These are phyloP conservation scores for Malassezia sympodialis DNA, from an alignment of 1,284 basidiomycete species.

Conservation along the genomic window DNA sequence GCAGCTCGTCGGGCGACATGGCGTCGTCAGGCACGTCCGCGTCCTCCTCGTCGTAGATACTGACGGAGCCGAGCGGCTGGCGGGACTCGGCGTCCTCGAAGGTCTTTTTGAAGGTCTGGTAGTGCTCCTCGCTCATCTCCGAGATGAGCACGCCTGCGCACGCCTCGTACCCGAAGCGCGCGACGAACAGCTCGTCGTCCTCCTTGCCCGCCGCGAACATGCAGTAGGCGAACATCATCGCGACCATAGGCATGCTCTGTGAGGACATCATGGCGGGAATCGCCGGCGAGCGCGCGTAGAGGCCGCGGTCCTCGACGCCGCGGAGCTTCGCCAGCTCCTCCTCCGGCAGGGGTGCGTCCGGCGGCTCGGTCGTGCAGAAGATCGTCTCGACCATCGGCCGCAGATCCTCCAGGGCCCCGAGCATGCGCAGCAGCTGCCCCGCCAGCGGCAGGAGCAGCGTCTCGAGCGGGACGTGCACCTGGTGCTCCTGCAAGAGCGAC, in stretches of 20 bases:
- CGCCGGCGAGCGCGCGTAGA: background rate
- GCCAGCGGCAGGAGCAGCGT: background rate
- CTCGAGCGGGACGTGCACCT: background rate
- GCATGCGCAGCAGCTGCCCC: background rate
- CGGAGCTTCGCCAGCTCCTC: background rate
- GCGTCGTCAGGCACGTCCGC: background rate
- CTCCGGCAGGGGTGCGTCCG: background rate
- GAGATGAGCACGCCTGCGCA: constrained; percentile 3
- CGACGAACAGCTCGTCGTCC: background rate
- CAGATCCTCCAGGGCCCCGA: background rate
- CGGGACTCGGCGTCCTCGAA: background rate
- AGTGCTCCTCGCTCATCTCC: background rate
- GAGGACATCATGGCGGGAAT: background rate
- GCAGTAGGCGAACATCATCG: background rate
- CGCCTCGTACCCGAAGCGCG: constrained; percentile 3
- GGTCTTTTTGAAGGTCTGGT: background rate
- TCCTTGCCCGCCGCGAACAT: background rate
- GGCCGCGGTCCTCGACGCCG: background rate
- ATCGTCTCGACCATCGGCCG: background rate
- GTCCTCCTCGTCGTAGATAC: background rate
- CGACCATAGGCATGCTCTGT: background rate
- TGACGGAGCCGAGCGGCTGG: background rate
- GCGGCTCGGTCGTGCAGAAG: background rate
- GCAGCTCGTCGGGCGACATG: background rate
- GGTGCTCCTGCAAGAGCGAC: background rate